These are phyloP conservation scores for Dendrobium nobile DNA, from an alignment of 106 monocot genomes.

Conservation along the genomic window DNA sequence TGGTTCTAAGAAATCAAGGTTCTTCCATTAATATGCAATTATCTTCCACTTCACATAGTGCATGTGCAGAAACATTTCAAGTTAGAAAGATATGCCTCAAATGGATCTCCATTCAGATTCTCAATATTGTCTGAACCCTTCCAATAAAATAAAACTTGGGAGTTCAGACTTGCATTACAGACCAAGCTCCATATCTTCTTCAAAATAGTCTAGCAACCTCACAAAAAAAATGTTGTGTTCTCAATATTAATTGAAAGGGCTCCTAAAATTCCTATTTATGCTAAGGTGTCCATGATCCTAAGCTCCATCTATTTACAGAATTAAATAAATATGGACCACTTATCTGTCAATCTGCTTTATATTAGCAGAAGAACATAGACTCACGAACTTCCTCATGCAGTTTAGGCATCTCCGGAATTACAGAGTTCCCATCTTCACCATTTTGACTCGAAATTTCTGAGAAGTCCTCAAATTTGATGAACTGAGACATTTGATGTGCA, in stretches of 20 bases:
- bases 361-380: constrained; percentile 82
- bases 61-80: not conserved
- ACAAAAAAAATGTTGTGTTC: not conserved
- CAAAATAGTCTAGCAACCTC: too few species aligned
- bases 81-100: not conserved
- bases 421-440: constrained; percentile 6
- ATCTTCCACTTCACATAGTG: not conserved
- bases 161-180: not conserved
- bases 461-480: constrained; percentile 51
- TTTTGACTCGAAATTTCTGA: constrained; percentile 44
- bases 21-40: too few species aligned
- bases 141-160: not conserved
- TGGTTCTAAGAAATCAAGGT: too few species aligned
- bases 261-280: not conserved
- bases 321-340: not conserved
- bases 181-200: too few species aligned
- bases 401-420: constrained; percentile 45
- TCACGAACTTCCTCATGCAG: constrained; percentile 45
- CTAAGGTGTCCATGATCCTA: not conserved
- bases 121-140: not conserved
- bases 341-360: not conserved
- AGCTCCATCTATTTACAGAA: not conserved
- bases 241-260: not conserved
- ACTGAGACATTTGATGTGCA: constrained; percentile 63
- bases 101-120: not conserved